A percentile compares a stretch with the other conserved stretches of the same genome.
Conservation (phyloP, 2,329 filamentous ascomycete species). For the Exophiala aquamarina region DNA sequence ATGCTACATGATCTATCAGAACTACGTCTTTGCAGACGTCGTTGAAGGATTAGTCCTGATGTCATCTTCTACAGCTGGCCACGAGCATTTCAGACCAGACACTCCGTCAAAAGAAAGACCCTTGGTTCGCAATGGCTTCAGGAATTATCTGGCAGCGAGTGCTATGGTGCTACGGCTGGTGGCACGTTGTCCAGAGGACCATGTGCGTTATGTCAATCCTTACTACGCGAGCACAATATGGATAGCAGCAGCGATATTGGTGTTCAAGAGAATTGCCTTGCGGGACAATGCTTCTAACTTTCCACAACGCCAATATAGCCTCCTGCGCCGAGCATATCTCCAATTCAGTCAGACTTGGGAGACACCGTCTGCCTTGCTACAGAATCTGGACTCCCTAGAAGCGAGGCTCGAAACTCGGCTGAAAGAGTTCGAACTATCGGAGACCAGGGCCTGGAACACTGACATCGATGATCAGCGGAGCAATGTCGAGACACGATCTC, state of each 20-base stretch:
- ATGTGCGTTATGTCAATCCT: constrained; percentile 34
- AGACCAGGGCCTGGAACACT: not conserved
- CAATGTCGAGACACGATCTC: not conserved
- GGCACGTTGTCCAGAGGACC: constrained; percentile 30
- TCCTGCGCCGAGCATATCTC: constrained; percentile 28
- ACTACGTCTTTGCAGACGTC: constrained; percentile 4
- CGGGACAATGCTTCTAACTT: not conserved
- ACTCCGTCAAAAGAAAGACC: not conserved
- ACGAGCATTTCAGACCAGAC: not conserved
- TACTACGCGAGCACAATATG: constrained; percentile 36
- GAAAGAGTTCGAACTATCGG: constrained; percentile 3
- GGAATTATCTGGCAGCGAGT: constrained; percentile 32
- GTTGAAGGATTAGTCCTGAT: constrained; percentile 5
- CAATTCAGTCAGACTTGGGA: constrained; percentile 31
- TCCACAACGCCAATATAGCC: constrained; percentile 25
- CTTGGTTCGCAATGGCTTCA: not conserved
- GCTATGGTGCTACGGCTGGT: constrained; percentile 32
- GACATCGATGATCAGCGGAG: not conserved
- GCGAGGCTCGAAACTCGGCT: constrained; percentile 4
- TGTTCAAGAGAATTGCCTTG: constrained; percentile 17
- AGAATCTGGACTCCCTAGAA: constrained; percentile 32
- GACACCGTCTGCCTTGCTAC: constrained; percentile 30
- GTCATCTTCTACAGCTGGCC: not conserved
- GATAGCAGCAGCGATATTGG: constrained; percentile 34
- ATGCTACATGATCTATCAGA: constrained; percentile 9